Base-by-base conservation (phyloP, 2,329 filamentous ascomycete genomes). In the Clathrospora elynae region DNA sequence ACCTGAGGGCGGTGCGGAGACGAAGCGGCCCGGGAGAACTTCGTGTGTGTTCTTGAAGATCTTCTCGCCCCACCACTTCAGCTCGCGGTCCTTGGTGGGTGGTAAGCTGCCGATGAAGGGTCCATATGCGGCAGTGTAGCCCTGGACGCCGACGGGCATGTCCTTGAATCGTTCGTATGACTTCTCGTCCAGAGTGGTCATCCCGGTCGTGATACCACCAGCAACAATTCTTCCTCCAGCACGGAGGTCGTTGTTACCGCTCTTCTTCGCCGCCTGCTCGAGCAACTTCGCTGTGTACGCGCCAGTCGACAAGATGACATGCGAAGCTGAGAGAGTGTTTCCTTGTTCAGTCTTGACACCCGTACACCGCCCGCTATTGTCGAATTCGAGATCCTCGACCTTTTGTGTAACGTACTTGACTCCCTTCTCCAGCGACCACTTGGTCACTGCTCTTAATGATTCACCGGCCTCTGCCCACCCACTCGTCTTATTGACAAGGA, bases 401-500 rank as follows among this genome's bases (percentile, higher is more conserved):
- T 83, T 78, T 11, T 75, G 79, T 0, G 71, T 72, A 7, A 82
- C 73, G 42, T 85, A 86, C 59, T 77, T 76, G 48, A 85, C 82
- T 1, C 83, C 83, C 5, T 81, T 62, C 32, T 76, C 72, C 4
- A 85, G 54, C 11, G 73, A 73, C 42, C 72, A 71, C 22, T 75
- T 73, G 1, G 80, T 84, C 6, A 84, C 73, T 1, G 77, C 78
- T 35, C 72, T 64, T 46, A 86, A 61, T 19, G 76, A 75, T 51
- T 84, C 80, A 2, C 79, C 80, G 2, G 83, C 83, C n/a, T 80
- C 80, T 5, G 76, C 82, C 80, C 81, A 86, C 1, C 83, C 83
- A 61, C 79, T 81, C 20, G 74, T 77, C 46, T 74, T 78, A 70
- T 85, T 85, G 30, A 85, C 68, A 10, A 83, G 71, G 2, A 85